Evolutionary conservation across 176 grass and related monocot genomes (phyloP), one percentile per base, ranked within the genome.

Genomic region (Carex pumila): DNA sequence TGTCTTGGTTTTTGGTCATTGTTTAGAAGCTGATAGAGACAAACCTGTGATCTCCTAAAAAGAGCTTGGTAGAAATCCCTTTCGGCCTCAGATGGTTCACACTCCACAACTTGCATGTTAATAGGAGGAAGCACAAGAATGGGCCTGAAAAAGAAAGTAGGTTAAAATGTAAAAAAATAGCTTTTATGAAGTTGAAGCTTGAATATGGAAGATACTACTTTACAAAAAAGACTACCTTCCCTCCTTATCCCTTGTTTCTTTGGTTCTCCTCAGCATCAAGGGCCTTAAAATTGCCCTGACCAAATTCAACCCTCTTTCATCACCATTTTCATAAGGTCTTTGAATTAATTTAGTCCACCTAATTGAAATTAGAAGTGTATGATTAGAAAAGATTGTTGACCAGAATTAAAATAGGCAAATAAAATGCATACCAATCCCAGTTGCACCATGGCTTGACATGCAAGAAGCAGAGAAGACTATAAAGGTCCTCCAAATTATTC

Each of bases 401-500:
- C 55, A 72, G 11, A 84, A 45, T 14, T 58, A 73, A 77, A 73
- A 79, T 30, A 67, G 87, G 49, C 59, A 65, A 49, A 69, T 49
- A n/a, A 49, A 61, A 75, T 78, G 14, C 86, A 65, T 94, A 94
- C 94, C 94, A 97, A 50, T 41, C 85, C 79, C 85, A 68, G 64
- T 90, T 92, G 67, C 94, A 90, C 94, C 94, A 97, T 67, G 92
- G 94, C 64, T 97, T 86, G 2, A 94, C 92, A 75, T 85, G 92
- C 61, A 97, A 88, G 86, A 97, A 97, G 87, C 94, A 87, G 85
- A 97, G 89, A 60, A 97, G 94, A 87, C 94, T 94, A 81, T 92
- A 97, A 39, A 97, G 83, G 30, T 97, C 94, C 82, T 97, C 92
- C 89, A 97, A 87, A 86, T 83, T 91, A 87, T 97, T 97, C 94